These are phyloP conservation scores for Holtermannia corniformis DNA, from an alignment of 768 basidiomycete genomes.

Conservation along the genomic window DNA sequence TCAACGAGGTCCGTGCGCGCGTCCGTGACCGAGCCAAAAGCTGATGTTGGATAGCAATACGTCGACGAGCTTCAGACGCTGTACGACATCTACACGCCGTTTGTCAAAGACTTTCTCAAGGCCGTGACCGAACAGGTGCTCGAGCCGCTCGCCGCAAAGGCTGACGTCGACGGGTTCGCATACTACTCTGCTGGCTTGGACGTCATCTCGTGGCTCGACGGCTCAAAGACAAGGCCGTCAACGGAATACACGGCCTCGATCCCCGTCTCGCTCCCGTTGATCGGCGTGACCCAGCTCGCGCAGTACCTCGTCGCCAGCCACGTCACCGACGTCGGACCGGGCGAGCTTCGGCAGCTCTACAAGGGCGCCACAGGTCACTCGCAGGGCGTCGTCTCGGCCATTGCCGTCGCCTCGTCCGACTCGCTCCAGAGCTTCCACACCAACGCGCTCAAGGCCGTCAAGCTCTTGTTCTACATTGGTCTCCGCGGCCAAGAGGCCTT, in stretches of 20 bases:
- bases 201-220: constrained; percentile 72
- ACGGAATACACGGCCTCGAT: constrained; percentile 81
- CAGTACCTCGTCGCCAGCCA: constrained; percentile 80
- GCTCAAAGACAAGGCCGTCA: constrained; percentile 60
- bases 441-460: constrained; percentile 74
- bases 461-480: constrained; percentile 88
- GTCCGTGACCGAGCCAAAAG: background rate
- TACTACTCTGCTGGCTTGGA: constrained; percentile 72
- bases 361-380: constrained; percentile 92
- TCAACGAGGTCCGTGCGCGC: constrained; percentile 56
- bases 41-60: constrained; percentile 52
- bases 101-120: constrained; percentile 62
- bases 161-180: constrained; percentile 48
- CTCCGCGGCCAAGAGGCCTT: constrained; percentile 89
- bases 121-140: constrained; percentile 60
- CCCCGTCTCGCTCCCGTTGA: constrained; percentile 88
- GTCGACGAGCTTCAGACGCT: constrained; percentile 87
- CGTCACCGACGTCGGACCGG: constrained; percentile 65
- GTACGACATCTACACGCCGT: constrained; percentile 83
- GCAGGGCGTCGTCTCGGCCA: constrained; percentile 92
- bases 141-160: constrained; percentile 56
- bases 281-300: constrained; percentile 88
- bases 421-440: constrained; percentile 62
- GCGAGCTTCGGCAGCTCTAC: constrained; percentile 64
- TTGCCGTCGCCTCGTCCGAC: constrained; percentile 69